These are phyloP conservation scores for Rubroboletus pulcherrimus DNA, from an alignment of 768 basidiomycete genomes.

Conservation along the genomic window DNA sequence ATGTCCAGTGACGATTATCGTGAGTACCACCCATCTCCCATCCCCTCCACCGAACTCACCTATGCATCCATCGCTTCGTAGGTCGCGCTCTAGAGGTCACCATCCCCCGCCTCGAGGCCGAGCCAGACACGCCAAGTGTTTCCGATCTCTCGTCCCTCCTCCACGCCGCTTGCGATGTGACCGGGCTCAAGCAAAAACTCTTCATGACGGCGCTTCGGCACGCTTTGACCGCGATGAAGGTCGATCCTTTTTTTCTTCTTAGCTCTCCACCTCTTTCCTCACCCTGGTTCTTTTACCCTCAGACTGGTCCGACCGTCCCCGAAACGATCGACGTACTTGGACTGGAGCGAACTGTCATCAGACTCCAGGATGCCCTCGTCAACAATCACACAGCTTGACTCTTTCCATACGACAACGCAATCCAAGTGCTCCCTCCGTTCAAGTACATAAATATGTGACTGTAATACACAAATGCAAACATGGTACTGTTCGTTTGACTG, in stretches of 20 bases:
- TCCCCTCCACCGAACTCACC: not conserved
- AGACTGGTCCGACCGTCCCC: slow-evolving; percentile 43
- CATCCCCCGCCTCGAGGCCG: not conserved
- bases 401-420: not conserved
- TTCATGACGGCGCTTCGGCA: slow-evolving; percentile 75
- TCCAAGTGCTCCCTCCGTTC: not conserved
- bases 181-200: slow-evolving; percentile 41
- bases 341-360: slow-evolving; percentile 16
- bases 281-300: not conserved
- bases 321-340: slow-evolving; percentile 40
- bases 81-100: slow-evolving; percentile 10
- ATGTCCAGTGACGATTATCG: slow-evolving; percentile 43
- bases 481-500: not conserved
- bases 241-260: slow-evolving; percentile 27
- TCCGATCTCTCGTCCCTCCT: slow-evolving; percentile 36
- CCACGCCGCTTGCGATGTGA: slow-evolving; percentile 40
- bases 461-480: not conserved
- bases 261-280: not conserved
- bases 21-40: slow-evolving; percentile 22
- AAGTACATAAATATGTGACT: not conserved
- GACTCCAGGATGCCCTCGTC: slow-evolving; percentile 16
- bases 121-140: not conserved
- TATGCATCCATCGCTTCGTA: not conserved
- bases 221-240: slow-evolving; percentile 82
- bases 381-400: not conserved